Evolutionary conservation across 1,139 yeast genomes (phyloP), one percentile per base, ranked within the genome.

Genomic region (Debaryomyces singareniensis): DNA sequence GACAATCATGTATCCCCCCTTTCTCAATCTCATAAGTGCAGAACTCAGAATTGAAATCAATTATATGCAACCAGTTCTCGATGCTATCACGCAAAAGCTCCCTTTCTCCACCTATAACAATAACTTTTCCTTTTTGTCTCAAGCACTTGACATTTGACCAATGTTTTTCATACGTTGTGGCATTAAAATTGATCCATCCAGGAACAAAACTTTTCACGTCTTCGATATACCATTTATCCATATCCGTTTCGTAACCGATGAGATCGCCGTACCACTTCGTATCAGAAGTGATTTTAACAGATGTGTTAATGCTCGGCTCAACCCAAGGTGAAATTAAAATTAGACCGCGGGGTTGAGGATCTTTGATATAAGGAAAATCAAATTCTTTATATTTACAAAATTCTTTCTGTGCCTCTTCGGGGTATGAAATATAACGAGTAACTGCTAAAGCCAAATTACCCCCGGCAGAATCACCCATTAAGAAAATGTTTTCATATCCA

Each of bases 401-500:
- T 13, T 48, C 53, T 11, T 30, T 31, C 12, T 37, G 30, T 2
- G 55, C 47, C 34, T 58, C 58, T 23, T 56, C 57, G 1, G 62
- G 58, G 30, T 55, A 49, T n/a, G 60, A 54, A 22, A 54, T 40
- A 33, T 51, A 57, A 32, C 68, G 52, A n/a, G 54, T 42, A 11
- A 64, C 26, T 4, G 58, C 50, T 12, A 61, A 37, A 5, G 57
- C 49, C 39, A 67, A 45, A 40, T 68, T 68, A 3, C 55, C 69
- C 10, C 76, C 75, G 16, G 70, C 68, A 3, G 75, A 68, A 39
- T 68, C 76, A 5, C 74, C 75, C 25, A 63, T 34, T 4, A 68
- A 37, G 15, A 52, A 51, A 29, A 69, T 51, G 26, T 59, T 54
- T 5, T 41, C 37, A 31, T 53, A 60, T 1, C 64, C 61, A 13